These are phyloP conservation scores for Plasmodium gallinaceum DNA, from an alignment of 169 alveolate genomes.

Conservation along the genomic window DNA sequence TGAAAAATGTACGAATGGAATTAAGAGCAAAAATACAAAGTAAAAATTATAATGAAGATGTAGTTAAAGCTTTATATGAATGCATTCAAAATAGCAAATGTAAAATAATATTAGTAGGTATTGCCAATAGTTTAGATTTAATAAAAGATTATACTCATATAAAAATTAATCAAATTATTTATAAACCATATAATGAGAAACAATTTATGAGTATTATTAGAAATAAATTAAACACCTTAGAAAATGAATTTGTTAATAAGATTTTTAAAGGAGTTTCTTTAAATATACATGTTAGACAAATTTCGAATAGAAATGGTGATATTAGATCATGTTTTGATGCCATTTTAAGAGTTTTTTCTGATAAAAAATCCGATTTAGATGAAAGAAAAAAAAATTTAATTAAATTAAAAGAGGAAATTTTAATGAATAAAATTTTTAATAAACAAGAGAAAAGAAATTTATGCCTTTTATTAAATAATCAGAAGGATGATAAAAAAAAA, in stretches of 20 bases:
- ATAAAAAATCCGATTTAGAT: conserved; percentile 50
- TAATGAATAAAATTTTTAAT: conserved; percentile 72
- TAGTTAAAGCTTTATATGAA: conserved; percentile 56
- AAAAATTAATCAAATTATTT: conserved; percentile 70
- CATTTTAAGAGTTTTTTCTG: conserved; percentile 54
- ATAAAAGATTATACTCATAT: conserved; percentile 63
- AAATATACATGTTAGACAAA: conserved; percentile 73
- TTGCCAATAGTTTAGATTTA: conserved; percentile 67
- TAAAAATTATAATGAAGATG: conserved; percentile 37
- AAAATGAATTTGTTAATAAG: conserved; percentile 51
- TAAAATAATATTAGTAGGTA: conserved; percentile 62
- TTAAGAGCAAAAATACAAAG: conserved; percentile 25
- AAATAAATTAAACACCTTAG: conserved; percentile 51
- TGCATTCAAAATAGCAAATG: conserved; percentile 41
- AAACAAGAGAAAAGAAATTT: conserved; percentile 54
- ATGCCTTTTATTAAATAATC: conserved; percentile 23
- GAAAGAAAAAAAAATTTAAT: conserved; percentile 63
- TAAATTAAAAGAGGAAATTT: conserved; percentile 59
- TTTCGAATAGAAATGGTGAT: conserved; percentile 65
- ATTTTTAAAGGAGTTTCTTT: conserved; percentile 68
- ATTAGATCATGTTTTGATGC: conserved; percentile 75
- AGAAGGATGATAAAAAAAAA: not conserved
- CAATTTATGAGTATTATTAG: conserved; percentile 56
- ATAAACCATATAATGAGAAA: conserved; percentile 65
- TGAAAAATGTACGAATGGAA: conserved; percentile 57